Conservation (phyloP, 2,329 filamentous ascomycete species). For the Hypoxylon sp. region DNA sequence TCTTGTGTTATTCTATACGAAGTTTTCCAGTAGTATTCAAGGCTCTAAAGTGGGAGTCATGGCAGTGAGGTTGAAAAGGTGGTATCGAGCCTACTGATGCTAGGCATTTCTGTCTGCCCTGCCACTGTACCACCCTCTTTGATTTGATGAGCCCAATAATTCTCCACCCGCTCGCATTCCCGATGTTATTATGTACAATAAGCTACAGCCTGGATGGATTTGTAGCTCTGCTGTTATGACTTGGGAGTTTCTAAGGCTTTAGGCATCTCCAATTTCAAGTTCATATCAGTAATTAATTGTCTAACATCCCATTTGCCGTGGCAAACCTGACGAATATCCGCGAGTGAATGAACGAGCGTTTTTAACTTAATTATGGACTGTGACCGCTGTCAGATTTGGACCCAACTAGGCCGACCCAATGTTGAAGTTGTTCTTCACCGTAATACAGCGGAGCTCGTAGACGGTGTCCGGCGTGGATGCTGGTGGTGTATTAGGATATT, state of each 20-base stretch:
- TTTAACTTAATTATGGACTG: neutral
- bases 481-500: constrained; percentile 19
- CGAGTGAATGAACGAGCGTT: neutral
- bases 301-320: neutral
- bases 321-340: neutral
- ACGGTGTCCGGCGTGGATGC: constrained; percentile 1
- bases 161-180: neutral
- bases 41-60: too few relatives aligned
- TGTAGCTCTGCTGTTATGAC: neutral
- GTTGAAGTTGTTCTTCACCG: neutral
- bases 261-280: neutral
- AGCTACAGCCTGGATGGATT: neutral
- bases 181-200: too few relatives aligned
- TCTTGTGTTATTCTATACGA: too few relatives aligned
- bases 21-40: neutral
- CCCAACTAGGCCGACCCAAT: neutral
- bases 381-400: constrained; percentile 2
- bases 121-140: neutral
- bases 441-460: constrained; percentile 2
- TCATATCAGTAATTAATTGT: neutral
- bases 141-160: neutral
- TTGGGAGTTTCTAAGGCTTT: neutral
- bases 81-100: too few relatives aligned
- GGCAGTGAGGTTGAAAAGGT: too few relatives aligned
- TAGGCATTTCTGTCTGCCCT: neutral